Base-by-base conservation (phyloP, 2,329 filamentous ascomycete genomes). In the Aureobasidium pullulans region DNA sequence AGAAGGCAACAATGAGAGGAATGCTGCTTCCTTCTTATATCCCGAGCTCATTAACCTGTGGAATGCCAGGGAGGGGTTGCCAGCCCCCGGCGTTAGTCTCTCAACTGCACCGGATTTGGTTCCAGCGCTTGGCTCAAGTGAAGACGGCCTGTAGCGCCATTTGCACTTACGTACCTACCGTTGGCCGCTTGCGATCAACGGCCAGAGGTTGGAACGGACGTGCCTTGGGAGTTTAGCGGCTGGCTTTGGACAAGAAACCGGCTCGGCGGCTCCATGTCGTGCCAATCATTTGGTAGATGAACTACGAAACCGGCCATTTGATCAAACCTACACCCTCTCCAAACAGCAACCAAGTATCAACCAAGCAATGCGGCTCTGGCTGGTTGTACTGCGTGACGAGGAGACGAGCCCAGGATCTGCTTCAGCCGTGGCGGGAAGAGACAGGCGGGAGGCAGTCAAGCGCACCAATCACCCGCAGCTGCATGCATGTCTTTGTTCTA, bases 401-500 rank as follows among this genome's bases (percentile, higher is more conserved):
- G 54, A 48, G 54, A 57, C 39, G 43, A 46, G 32, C 54, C 39
- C 19, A 40, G 43, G 32, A 47, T 57, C 43, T 39, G 10, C 28
- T 28, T 39, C 34, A 39, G 32, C 54, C 34, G 43, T 57, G 43
- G 54, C 54, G 54, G 54, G 54, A 19, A 32, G 43, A 19, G 53
- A 57, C 54, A 46, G 52, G 40, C 52, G 52, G 40, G 52, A 56
- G 36, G 52, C 52, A 46, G 29, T 40, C 52, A 56, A 29, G 52
- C 50, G 50, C 29, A 40, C 50, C 50, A 54, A 54, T 54, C 37
- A 54, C 50, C 39, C 50, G 39, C 50, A 42, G 40, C 29, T 29
- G 39, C 40, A 47, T 57, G 54, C 54, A 57, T 39, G 54, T 57
- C 54, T 57, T 57, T 43, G 54, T 48, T 57, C 54, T 43, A 48